phyloP scores from a whole-genome alignment of 202 grass and related monocot species.

The Digitaria exilis region DNA sequence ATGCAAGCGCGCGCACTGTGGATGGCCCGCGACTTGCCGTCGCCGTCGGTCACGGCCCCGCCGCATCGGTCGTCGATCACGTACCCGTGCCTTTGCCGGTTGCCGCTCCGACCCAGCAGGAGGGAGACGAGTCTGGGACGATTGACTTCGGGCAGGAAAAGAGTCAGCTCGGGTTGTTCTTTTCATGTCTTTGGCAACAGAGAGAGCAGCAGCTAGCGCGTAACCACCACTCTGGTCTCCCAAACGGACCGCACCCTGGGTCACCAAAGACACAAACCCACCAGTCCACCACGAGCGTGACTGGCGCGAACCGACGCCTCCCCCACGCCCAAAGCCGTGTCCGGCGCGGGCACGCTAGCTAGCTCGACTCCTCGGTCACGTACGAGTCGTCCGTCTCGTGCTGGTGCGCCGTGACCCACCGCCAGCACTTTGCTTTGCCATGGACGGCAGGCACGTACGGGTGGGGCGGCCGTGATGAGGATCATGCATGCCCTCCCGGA shows the following conservation, averaged over 20 bases:
- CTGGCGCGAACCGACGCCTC: background rate
- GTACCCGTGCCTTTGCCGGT: background rate
- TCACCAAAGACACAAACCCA: background rate
- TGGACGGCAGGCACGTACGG: constrained; percentile 35
- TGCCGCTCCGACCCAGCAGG: background rate
- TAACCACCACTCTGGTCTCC: constrained; percentile 6
- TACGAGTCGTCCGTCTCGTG: background rate
- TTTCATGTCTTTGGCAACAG: constrained; percentile 7
- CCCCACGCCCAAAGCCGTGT: background rate
- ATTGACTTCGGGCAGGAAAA: background rate
- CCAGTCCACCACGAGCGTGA: background rate
- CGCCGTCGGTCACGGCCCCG: background rate
- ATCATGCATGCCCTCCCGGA: constrained; percentile 23
- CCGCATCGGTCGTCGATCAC: background rate
- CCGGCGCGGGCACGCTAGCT: constrained; percentile 24
- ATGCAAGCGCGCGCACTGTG: constrained; percentile 14
- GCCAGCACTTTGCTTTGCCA: background rate
- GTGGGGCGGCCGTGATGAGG: no score
- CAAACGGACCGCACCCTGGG: background rate
- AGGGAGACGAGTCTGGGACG: background rate
- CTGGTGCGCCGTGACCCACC: background rate
- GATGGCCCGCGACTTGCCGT: background rate
- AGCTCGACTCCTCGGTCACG: background rate
- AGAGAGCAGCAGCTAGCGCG: background rate
- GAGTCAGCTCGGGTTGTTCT: background rate